Conservation (phyloP, 176 grass and related monocot species). For the Oryza glumipatula region DNA sequence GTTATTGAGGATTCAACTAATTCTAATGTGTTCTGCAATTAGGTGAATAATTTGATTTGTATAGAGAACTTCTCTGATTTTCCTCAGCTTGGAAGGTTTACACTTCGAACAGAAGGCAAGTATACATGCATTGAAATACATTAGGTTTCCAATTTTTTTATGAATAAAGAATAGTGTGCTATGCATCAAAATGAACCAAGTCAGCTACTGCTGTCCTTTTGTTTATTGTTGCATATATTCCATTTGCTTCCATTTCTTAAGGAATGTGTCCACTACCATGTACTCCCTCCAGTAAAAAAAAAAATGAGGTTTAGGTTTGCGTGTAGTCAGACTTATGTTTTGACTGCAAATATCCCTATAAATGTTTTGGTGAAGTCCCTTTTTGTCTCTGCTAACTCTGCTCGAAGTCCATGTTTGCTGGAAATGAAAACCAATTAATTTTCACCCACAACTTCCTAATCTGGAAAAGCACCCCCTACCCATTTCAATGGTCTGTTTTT, state of each 20-base stretch:
- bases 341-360: background rate
- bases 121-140: conserved; percentile 11
- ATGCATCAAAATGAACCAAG: background rate
- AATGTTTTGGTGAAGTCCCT: background rate
- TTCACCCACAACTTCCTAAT: too few relatives aligned
- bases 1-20: conserved; percentile 23
- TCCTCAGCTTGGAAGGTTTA: conserved; percentile 97
- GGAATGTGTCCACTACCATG: background rate
- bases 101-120: conserved; percentile 89
- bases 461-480: background rate
- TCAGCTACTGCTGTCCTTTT: background rate
- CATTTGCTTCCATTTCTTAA: background rate
- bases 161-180: background rate
- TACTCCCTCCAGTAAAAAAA: background rate
- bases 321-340: background rate
- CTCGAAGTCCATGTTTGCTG: background rate
- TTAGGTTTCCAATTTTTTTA: background rate
- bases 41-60: conserved; percentile 95
- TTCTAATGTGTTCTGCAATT: conserved; percentile 29
- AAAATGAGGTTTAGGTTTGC: background rate
- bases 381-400: background rate
- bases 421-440: background rate
- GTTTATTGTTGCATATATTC: background rate
- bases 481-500: background rate
- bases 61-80: conserved; percentile 86